phyloP scores from a whole-genome alignment of 2,329 filamentous ascomycete species.

The Microsporum ferrugineum region DNA sequence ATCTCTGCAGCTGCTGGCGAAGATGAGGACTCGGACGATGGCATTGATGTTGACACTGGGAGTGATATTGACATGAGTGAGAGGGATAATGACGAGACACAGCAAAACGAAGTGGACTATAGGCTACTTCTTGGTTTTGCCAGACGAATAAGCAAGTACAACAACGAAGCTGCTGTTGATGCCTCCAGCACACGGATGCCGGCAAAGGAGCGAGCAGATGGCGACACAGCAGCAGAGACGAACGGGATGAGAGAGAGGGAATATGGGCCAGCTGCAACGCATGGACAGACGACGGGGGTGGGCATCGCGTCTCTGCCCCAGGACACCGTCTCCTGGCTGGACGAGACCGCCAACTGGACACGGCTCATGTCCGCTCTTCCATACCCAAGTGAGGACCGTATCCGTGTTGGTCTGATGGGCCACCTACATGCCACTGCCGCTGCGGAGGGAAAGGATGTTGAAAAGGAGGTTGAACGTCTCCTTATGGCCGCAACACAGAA shows the following conservation, averaged over 20 bases:
- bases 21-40: slow-evolving; percentile 22
- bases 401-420: slow-evolving; percentile 37
- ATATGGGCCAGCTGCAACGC: not conserved
- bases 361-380: slow-evolving; percentile 33
- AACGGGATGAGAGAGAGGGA: not conserved
- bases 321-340: slow-evolving; percentile 31
- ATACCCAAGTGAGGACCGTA: slow-evolving; percentile 35
- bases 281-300: slow-evolving; percentile 10
- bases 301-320: slow-evolving; percentile 31
- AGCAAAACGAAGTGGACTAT: slow-evolving; percentile 33
- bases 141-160: slow-evolving; percentile 38
- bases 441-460: slow-evolving; percentile 50
- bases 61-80: slow-evolving; percentile 16
- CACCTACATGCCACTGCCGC: slow-evolving; percentile 33
- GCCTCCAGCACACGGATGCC: slow-evolving; percentile 20
- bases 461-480: slow-evolving; percentile 35
- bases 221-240: not conserved
- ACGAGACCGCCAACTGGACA: slow-evolving; percentile 31
- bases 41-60: slow-evolving; percentile 9
- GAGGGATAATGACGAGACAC: slow-evolving; percentile 6
- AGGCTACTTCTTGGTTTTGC: slow-evolving; percentile 35
- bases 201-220: not conserved
- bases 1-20: slow-evolving; percentile 26
- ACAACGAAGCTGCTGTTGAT: slow-evolving; percentile 34
- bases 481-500: slow-evolving; percentile 43